These are phyloP conservation scores for Grosmannia penicillata DNA, from an alignment of 2,329 filamentous ascomycete genomes.

Conservation along the genomic window DNA sequence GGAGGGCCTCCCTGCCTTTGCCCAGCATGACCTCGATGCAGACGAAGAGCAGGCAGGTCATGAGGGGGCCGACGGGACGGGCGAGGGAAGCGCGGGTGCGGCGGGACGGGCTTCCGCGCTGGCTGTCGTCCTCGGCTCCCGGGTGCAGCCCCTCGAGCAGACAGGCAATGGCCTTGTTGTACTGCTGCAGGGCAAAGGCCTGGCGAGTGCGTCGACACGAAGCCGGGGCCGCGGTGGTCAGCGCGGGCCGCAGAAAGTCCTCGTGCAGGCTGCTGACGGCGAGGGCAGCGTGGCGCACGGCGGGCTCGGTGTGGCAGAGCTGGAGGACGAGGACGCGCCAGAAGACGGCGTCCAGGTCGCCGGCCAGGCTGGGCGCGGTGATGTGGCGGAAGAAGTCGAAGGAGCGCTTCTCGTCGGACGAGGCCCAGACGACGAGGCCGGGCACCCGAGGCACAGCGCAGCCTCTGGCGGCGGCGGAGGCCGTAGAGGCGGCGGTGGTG, in stretches of 20 bases:
- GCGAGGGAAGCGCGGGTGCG: not conserved
- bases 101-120: not conserved
- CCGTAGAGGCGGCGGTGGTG: not conserved
- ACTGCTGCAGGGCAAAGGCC: constrained; percentile 9
- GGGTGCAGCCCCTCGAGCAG: constrained; percentile 6
- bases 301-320: constrained; percentile 14
- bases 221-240: not conserved
- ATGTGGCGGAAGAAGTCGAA: constrained; percentile 25
- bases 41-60: constrained; percentile 18
- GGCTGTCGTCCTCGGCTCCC: not conserved
- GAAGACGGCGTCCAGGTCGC: constrained; percentile 23
- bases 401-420: constrained; percentile 18
- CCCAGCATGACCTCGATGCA: constrained; percentile 39
- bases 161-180: constrained; percentile 8
- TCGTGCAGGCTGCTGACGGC: constrained; percentile 17
- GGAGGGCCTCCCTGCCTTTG: constrained; percentile 28
- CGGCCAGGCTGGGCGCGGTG: constrained; percentile 25
- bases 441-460: too few species aligned
- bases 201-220: not conserved
- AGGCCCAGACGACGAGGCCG: constrained; percentile 15
- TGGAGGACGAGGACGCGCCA: constrained; percentile 16
- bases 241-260: constrained; percentile 6
- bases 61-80: constrained; percentile 4
- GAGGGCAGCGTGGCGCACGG: constrained; percentile 17
- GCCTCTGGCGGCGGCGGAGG: too few species aligned